These are phyloP conservation scores for Xylariaceae sp. DNA, from an alignment of 2,329 filamentous ascomycete genomes.

Conservation along the genomic window DNA sequence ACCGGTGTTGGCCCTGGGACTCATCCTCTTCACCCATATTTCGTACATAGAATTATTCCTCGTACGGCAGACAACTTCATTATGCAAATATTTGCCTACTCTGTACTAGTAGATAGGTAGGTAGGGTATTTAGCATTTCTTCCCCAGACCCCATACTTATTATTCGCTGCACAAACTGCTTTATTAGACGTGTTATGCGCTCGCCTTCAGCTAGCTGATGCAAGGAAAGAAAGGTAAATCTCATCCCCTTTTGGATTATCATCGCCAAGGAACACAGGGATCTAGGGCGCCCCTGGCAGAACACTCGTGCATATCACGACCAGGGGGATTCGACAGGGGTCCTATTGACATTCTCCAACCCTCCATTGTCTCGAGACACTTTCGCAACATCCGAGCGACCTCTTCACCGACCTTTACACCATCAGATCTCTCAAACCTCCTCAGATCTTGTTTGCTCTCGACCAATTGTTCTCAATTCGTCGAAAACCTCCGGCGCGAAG, in stretches of 20 bases:
- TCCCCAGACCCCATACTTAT: background rate
- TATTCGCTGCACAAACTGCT: too few species aligned
- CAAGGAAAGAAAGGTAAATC: background rate
- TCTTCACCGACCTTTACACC: constrained; percentile 36
- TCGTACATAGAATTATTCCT: too few species aligned
- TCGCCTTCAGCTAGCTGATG: background rate
- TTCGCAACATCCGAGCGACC: constrained; percentile 42
- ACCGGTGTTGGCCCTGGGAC: background rate
- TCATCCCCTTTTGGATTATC: constrained; percentile 22
- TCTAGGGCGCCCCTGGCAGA: constrained; percentile 22
- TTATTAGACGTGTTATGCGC: too few species aligned
- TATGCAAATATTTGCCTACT: too few species aligned
- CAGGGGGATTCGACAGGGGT: constrained; percentile 33
- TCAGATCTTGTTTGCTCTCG: constrained; percentile 35
- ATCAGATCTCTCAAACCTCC: constrained; percentile 26
- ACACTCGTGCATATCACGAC: constrained; percentile 31
- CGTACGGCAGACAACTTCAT: too few species aligned
- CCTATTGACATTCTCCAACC: constrained; percentile 34
- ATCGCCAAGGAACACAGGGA: constrained; percentile 30
- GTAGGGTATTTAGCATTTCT: background rate
- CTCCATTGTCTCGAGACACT: constrained; percentile 43
- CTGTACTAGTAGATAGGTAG: too few species aligned
- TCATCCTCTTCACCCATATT: background rate
- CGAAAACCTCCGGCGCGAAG: constrained; percentile 18
- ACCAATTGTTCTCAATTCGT: constrained; percentile 24